Evolutionary conservation across 2,329 filamentous ascomycete genomes (phyloP), one percentile per base, ranked within the genome.

Genomic region (Beauveria rudraprayagi): DNA sequence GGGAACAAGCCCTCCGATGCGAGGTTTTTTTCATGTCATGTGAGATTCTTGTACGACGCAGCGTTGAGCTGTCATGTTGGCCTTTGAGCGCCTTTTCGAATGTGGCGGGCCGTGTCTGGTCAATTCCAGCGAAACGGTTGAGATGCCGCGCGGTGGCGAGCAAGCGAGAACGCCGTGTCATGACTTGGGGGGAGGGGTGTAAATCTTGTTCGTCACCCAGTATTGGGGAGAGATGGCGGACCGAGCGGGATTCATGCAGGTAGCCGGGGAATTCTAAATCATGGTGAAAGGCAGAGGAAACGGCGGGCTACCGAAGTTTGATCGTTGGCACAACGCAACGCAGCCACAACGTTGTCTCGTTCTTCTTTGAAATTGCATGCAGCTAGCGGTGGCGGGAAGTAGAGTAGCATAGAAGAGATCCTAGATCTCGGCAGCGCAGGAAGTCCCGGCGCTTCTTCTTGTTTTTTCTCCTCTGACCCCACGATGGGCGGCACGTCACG

Each of bases 401-500:
- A 53, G 51, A 47, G 57, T 60, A 26, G 57, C 57, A 60, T 46
- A 43, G 28, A 40, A 28, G 22, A 54, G 57, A 60, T 60, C 57
- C 22, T 30, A 60, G 57, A 60, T 60, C 57, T 60, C 50, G 57
- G 57, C 51, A 55, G 57, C 43, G 43, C 41, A 60, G 57, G 43
- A 40, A 60, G 41, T 46, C 41, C 41, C 57, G 57, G 57, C 57
- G 40, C 57, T 60, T 40, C 40, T 48, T 24, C 26, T 59, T 26
- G 10, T 48, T 28, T 48, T 14, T 34, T 19, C 24, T n/a, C 16
- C 14, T 19, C 22, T 47, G 50, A 60, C 57, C 57, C 57, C 57
- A 60, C 57, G 57, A 60, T 60, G 57, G 56, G 50, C 50, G 43
- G 51, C 57, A 48, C 40, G 50, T 54, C 57, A 48, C 57, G 57